A percentile compares a stretch with the other conserved stretches of the same genome.
Evolutionary conservation across 2,329 filamentous ascomycete genomes (phyloP).

Genomic region (Paraconiothyrium brasiliense): DNA sequence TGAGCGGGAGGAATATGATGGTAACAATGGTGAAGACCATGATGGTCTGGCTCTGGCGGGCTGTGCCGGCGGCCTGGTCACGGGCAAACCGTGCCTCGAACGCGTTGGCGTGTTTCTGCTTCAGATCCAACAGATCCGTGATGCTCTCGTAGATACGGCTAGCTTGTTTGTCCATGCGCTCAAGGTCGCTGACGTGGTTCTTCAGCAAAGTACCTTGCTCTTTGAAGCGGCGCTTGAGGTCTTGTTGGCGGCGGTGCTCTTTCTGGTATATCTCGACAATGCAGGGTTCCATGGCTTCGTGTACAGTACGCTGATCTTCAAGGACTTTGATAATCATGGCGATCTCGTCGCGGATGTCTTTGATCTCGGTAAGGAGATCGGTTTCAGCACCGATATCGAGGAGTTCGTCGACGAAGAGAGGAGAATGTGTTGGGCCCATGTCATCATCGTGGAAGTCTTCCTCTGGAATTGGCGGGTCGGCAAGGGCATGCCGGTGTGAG

Average conservation of each 20-base stretch:
- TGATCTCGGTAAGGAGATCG: conserved; percentile 68
- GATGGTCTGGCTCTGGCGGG: conserved; percentile 64
- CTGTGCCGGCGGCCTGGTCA: conserved; percentile 69
- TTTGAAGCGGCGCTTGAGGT: conserved; percentile 64
- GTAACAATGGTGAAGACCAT: conserved; percentile 70
- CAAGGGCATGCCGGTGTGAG: conserved; percentile 38
- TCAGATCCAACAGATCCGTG: conserved; percentile 71
- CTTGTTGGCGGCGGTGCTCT: conserved; percentile 51
- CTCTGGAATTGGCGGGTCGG: conserved; percentile 35
- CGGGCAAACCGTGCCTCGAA: conserved; percentile 70
- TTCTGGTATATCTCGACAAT: conserved; percentile 52
- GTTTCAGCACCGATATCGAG: conserved; percentile 70
- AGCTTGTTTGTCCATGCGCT: conserved; percentile 71
- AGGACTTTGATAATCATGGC: conserved; percentile 68
- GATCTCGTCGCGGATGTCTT: conserved; percentile 74
- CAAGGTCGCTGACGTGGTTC: conserved; percentile 67
- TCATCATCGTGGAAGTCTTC: conserved; percentile 46
- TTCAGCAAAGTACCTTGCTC: conserved; percentile 68
- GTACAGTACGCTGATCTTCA: conserved; percentile 59
- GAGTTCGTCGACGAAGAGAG: conserved; percentile 63
- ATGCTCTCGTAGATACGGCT: conserved; percentile 68
- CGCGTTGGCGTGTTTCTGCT: conserved; percentile 75
- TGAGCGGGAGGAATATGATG: conserved; percentile 65
- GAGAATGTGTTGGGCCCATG: conserved; percentile 37
- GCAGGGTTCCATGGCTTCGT: conserved; percentile 58